Evolutionary conservation across 2,329 filamentous ascomycete species (phyloP).

Genomic region (Acrodontium crateriforme): DNA sequence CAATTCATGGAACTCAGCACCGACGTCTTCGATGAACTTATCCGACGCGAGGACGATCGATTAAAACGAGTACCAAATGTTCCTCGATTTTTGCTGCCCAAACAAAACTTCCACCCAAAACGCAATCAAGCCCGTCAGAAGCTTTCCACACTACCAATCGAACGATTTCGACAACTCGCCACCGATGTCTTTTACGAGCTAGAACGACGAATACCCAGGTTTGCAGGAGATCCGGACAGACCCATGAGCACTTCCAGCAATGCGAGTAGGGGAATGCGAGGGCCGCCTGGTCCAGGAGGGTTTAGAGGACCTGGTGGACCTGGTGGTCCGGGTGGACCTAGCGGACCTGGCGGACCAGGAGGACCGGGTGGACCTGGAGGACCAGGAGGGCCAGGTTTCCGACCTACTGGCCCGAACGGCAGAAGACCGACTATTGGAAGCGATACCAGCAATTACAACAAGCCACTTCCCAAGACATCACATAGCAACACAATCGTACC

Average conservation of each 20-base stretch:
- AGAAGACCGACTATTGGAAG: conserved; percentile 36
- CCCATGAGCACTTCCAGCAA: conserved; percentile 51
- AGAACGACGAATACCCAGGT: conserved; percentile 76
- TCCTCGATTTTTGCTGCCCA: conserved; percentile 70
- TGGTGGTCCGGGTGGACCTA: conserved; percentile 9
- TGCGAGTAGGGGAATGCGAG: conserved; percentile 22
- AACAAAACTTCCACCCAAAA: conserved; percentile 85
- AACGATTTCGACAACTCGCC: conserved; percentile 79
- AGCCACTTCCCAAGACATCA: conserved; percentile 76
- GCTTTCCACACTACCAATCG: conserved; percentile 73
- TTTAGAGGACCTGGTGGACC: conserved; percentile 14
- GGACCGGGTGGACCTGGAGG: conserved; percentile 14
- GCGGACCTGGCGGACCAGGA: conserved; percentile 7
- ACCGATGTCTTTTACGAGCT: conserved; percentile 95
- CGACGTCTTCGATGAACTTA: conserved; percentile 89
- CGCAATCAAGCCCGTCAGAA: conserved; percentile 96
- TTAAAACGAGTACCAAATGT: conserved; percentile 32
- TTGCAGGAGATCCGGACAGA: conserved; percentile 55
- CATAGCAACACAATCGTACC: conserved; percentile 84
- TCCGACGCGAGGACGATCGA: conserved; percentile 62
- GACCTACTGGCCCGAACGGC: no score
- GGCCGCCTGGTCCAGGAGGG: conserved; percentile 19
- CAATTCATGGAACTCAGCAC: conserved; percentile 97
- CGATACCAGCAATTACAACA: conserved; percentile 34
- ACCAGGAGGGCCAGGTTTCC: conserved; percentile 29